Evolutionary conservation across 768 basidiomycete genomes (phyloP).

Genomic region (Strobilomyces dryophilus): DNA sequence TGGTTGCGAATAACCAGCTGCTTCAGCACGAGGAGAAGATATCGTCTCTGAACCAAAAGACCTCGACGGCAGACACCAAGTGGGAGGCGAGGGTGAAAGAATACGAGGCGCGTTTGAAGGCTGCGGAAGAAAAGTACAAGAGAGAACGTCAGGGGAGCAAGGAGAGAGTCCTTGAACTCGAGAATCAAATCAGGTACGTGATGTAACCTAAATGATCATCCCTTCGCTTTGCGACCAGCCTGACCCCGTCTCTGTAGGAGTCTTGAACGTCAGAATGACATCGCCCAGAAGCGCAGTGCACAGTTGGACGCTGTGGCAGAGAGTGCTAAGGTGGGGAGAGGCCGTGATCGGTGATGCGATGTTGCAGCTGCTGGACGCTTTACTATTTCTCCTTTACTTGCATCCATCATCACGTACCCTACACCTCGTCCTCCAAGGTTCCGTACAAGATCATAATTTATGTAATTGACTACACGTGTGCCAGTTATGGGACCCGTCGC

Average conservation of each 20-base stretch:
- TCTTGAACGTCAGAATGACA: constrained; percentile 71
- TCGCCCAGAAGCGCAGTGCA: constrained; percentile 67
- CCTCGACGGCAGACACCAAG: constrained; percentile 68
- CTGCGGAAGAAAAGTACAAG: constrained; percentile 90
- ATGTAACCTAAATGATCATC: not conserved
- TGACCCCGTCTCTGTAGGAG: constrained; percentile 40
- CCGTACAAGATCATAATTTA: not conserved
- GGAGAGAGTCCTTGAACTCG: constrained; percentile 72
- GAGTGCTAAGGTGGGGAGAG: constrained; percentile 15
- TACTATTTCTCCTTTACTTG: not conserved
- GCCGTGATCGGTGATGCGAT: constrained; percentile 19
- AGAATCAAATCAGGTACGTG: constrained; percentile 73
- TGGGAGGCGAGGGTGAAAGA: constrained; percentile 97
- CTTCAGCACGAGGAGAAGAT: constrained; percentile 82
- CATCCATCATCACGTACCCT: constrained; percentile 14
- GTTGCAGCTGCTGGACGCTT: not conserved
- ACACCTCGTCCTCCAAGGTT: constrained; percentile 2
- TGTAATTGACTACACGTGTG: too few species aligned
- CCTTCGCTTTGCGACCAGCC: constrained; percentile 10
- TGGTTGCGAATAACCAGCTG: constrained; percentile 81
- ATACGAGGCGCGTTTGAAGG: constrained; percentile 75
- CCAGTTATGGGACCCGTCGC: too few species aligned
- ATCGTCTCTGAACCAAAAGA: constrained; percentile 68
- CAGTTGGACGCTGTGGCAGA: constrained; percentile 34
- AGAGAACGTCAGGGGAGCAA: constrained; percentile 91